Evolutionary conservation across 768 basidiomycete species (phyloP).

Genomic region (Roridomyces roridus): DNA sequence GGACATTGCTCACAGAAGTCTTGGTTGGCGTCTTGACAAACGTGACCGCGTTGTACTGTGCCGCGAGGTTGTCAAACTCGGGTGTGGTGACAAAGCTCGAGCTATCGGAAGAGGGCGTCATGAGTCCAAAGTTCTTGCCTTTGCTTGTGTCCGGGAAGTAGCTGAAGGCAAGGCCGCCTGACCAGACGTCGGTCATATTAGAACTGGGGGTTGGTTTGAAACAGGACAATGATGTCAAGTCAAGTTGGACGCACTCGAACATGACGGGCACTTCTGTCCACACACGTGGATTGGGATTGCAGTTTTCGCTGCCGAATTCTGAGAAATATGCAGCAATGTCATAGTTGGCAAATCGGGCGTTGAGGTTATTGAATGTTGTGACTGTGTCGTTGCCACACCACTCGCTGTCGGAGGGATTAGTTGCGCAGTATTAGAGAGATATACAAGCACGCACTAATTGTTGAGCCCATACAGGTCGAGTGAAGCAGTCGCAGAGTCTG

Average conservation of each 20-base stretch:
- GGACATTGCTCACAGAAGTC: constrained; percentile 45
- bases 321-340: constrained; percentile 85
- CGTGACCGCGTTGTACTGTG: constrained; percentile 59
- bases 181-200: constrained; percentile 81
- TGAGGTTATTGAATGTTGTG: constrained; percentile 59
- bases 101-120: constrained; percentile 71
- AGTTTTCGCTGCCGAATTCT: constrained; percentile 34
- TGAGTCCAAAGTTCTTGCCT: constrained; percentile 86
- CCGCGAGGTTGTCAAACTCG: constrained; percentile 72
- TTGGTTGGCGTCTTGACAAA: constrained; percentile 62
- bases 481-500: constrained; percentile 60
- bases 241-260: constrained; percentile 31
- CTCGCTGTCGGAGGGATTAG: constrained; percentile 50
- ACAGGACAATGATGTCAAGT: not conserved
- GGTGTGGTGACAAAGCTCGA: constrained; percentile 66
- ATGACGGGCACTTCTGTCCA: constrained; percentile 85
- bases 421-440: not conserved
- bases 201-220: constrained; percentile 44
- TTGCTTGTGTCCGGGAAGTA: constrained; percentile 71
- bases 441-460: constrained; percentile 66
- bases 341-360: constrained; percentile 62
- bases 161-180: constrained; percentile 88
- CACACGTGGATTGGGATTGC: constrained; percentile 50
- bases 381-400: constrained; percentile 80
- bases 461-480: constrained; percentile 91